These are phyloP conservation scores for Coffea humblotiana DNA, from an alignment of 305 asterid species.

Conservation along the genomic window DNA sequence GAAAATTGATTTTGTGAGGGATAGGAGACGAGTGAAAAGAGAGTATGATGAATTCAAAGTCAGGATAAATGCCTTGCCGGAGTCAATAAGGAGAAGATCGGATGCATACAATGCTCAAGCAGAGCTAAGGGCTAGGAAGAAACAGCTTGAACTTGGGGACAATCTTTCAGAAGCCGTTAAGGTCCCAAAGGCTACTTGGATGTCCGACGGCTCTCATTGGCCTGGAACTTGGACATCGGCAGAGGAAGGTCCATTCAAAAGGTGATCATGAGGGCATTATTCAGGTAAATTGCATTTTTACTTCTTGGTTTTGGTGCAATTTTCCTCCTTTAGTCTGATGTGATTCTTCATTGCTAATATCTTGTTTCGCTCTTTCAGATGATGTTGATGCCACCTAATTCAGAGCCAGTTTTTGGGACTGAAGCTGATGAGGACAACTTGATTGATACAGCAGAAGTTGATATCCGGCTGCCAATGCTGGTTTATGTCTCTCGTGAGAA, in stretches of 20 bases:
- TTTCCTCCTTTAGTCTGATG: neutral
- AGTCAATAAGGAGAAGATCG: conserved; percentile 74
- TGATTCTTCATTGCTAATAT: neutral
- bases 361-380: conserved; percentile 45
- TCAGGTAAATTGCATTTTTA: conserved; percentile 46
- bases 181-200: conserved; percentile 87
- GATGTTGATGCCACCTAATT: conserved; percentile 77
- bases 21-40: conserved; percentile 77
- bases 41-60: conserved; percentile 88
- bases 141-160: conserved; percentile 62
- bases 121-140: conserved; percentile 68
- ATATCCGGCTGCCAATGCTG: conserved; percentile 78
- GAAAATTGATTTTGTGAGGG: conserved; percentile 69
- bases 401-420: conserved; percentile 62
- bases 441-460: conserved; percentile 64
- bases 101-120: conserved; percentile 81
- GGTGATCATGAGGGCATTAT: conserved; percentile 92
- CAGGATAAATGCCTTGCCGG: conserved; percentile 78
- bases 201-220: conserved; percentile 93
- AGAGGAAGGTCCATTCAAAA: conserved; percentile 68
- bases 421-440: conserved; percentile 60
- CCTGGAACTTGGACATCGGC: conserved; percentile 82
- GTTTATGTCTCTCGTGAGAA: conserved; percentile 93
- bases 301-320: neutral
- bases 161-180: conserved; percentile 47